Percentiles rank a stretch among this genome's conserved stretches.
These are phyloP conservation scores for Fusarium concolor DNA, from an alignment of 2,329 filamentous ascomycete species.

Conservation along the genomic window DNA sequence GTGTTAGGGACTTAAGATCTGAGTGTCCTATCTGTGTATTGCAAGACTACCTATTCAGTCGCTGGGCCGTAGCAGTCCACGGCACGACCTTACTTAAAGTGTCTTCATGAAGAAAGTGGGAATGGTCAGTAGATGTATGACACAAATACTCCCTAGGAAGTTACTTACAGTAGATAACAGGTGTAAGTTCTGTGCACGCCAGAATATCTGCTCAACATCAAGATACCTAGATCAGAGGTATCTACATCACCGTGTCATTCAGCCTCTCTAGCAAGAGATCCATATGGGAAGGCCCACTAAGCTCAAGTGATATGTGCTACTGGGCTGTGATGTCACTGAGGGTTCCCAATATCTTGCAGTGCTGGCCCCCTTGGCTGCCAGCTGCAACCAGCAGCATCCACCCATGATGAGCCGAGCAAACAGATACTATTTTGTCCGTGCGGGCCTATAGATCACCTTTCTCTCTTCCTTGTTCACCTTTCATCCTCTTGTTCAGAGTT, in stretches of 20 bases:
- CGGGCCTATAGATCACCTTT: background rate
- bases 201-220: no score
- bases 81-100: no score
- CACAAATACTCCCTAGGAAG: no score
- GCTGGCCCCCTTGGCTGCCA: background rate
- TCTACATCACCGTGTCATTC: background rate
- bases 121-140: no score
- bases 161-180: no score
- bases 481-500: background rate
- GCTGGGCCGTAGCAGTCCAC: no score
- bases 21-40: no score
- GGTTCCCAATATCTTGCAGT: background rate
- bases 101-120: no score
- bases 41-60: no score
- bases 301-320: background rate
- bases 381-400: background rate
- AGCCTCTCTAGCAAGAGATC: background rate
- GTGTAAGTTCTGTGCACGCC: no score
- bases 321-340: background rate
- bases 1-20: no score
- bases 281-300: background rate
- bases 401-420: background rate
- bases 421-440: background rate
- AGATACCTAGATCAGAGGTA: background rate
- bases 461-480: background rate